Base-by-base conservation (phyloP, 805 yeast species). In the Barnettozyma californica region DNA sequence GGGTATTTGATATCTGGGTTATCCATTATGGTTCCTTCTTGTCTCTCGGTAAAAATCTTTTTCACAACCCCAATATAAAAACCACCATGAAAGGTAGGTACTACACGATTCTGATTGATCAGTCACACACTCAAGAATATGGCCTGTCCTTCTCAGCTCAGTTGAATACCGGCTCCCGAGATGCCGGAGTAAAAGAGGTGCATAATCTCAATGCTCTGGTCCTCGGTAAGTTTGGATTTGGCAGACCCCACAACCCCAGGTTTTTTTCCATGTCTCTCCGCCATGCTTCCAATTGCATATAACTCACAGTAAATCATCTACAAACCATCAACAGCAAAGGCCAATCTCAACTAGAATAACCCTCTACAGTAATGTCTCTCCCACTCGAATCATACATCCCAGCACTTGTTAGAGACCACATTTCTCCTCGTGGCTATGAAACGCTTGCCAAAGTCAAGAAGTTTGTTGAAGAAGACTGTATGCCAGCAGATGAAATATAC, bases 391-490 rank as follows among this genome's bases (percentile, higher is more conserved):
- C 47, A 23, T 61, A 58, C 49, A 65, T 69, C 37, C 74, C 74
- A 4, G 65, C 64, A n/a, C 52, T 68, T 9, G 70, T 68, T 36
- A 60, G 56, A 44, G 64, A 61, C 46, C 58, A 63, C 46, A 54
- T 72, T 45, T 62, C 70, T 10, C 61, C 62, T 19, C 57, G 65
- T 27, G 75, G 67, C 8, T 59, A 58, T 31, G 67, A 63, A 19
- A 63, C 70, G 10, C 57, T 70, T 9, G 48, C 49, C 18, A 58
- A 61, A 48, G 69, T 73, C 26, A 74, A 75, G 54, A 68, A 69
- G 45, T 81, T 81, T 59, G 82, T 81, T 18, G 77, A 77, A 36
- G 69, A 73, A 33, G 81, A 78, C 55, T 75, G 83, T 56, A 52
- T 76, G 34, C 86, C 87, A 8, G 81, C 78, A 2, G 83, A 77